Evolutionary conservation across 148 eudicot genomes (phyloP).

Genomic region (Vaccinium corymbosum): DNA sequence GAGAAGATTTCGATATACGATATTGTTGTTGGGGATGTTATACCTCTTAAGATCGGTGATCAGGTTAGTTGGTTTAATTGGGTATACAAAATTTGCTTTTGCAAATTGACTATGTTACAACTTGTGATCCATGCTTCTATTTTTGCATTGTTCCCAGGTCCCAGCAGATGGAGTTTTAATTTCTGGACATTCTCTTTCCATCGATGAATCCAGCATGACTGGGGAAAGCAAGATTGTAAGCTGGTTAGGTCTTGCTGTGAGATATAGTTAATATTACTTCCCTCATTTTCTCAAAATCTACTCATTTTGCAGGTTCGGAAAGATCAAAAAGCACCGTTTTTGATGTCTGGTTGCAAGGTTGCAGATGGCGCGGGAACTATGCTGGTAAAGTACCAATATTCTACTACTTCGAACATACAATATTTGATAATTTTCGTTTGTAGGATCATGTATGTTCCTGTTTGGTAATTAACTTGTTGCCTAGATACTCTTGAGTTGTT

Average conservation of each 20-base stretch:
- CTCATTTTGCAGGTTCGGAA: constrained; percentile 56
- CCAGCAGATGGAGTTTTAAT: constrained; percentile 87
- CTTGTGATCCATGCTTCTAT: neutral
- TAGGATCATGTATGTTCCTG: constrained; percentile 4
- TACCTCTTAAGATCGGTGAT: constrained; percentile 94
- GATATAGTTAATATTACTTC: constrained; percentile 3
- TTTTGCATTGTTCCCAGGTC: constrained; percentile 36
- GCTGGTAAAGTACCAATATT: constrained; percentile 49
- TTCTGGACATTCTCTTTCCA: constrained; percentile 72
- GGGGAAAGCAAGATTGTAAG: constrained; percentile 98
- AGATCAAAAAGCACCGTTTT: constrained; percentile 64
- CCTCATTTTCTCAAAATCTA: constrained; percentile 15
- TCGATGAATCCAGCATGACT: constrained; percentile 99
- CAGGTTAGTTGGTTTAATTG: constrained; percentile 35
- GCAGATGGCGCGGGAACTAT: constrained; percentile 93
- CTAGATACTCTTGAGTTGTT: neutral
- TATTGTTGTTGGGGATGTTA: constrained; percentile 81
- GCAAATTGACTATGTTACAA: neutral
- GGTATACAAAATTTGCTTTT: neutral
- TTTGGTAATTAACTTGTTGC: neutral
- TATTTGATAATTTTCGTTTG: neutral
- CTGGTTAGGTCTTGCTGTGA: constrained; percentile 26
- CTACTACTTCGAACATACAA: neutral
- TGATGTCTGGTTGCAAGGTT: constrained; percentile 92
- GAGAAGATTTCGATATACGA: constrained; percentile 80